Evolutionary conservation across 2,329 filamentous ascomycete species (phyloP).

Genomic region (Colletotrichum acutatum): DNA sequence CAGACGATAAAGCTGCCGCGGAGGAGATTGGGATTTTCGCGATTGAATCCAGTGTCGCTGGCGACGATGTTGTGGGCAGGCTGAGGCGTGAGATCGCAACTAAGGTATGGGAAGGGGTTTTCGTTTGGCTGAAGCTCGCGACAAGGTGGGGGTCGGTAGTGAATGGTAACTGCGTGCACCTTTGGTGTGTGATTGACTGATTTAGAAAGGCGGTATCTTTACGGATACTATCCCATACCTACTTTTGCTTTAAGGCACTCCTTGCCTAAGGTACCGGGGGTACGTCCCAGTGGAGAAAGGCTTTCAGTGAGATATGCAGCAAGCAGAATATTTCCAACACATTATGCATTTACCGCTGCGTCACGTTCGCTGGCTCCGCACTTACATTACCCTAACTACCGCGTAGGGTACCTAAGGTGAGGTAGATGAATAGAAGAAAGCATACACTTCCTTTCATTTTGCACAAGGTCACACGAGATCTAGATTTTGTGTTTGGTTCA

Average conservation of each 20-base stretch:
- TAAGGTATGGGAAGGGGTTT: neutral
- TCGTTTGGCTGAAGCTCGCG: too few species aligned
- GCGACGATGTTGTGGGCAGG: neutral
- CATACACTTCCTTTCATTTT: too few species aligned
- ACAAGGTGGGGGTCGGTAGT: neutral
- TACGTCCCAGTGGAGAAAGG: too few species aligned
- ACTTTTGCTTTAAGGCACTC: neutral
- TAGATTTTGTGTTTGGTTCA: too few species aligned
- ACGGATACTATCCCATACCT: too few species aligned
- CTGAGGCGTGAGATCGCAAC: neutral
- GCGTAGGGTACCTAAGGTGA: too few species aligned
- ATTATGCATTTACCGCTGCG: neutral
- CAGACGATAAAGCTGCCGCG: neutral
- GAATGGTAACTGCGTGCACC: too few species aligned
- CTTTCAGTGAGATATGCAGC: neutral
- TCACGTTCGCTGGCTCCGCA: neutral
- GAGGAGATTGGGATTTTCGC: neutral
- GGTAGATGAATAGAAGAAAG: too few species aligned
- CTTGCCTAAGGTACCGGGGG: neutral
- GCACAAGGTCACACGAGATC: too few species aligned
- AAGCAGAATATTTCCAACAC: neutral
- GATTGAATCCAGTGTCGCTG: neutral
- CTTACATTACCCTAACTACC: too few species aligned
- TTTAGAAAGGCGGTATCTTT: too few species aligned
- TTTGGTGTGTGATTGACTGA: too few species aligned